phyloP scores from a whole-genome alignment of 164 flowering plant genomes.

The Malania oleifera region DNA sequence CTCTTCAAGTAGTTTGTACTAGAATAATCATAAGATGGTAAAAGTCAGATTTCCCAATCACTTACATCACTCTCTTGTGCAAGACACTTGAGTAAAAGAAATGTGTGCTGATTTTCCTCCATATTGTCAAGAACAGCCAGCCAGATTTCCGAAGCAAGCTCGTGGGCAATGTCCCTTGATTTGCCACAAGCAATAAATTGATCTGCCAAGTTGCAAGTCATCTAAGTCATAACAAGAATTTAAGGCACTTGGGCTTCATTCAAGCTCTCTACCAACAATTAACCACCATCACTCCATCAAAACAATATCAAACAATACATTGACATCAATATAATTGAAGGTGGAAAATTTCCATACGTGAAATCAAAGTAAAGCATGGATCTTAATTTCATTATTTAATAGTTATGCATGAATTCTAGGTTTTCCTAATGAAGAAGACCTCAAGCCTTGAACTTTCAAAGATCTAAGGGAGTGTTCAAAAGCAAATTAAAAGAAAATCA shows the following conservation, averaged over 20 bases:
- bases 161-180: constrained; percentile 61
- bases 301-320: too few relatives aligned
- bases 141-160: constrained; percentile 77
- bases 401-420: too few relatives aligned
- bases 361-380: too few relatives aligned
- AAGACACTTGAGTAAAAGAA: constrained; percentile 55
- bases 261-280: too few relatives aligned
- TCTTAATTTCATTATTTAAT: too few relatives aligned
- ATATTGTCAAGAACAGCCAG: constrained; percentile 72
- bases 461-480: too few relatives aligned
- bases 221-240: background rate
- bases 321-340: too few relatives aligned
- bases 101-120: constrained; percentile 72
- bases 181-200: constrained; percentile 81
- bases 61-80: constrained; percentile 80
- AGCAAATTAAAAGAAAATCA: too few relatives aligned
- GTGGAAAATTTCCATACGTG: too few relatives aligned
- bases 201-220: constrained; percentile 37
- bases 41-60: background rate
- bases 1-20: background rate
- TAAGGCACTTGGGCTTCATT: background rate
- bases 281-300: too few relatives aligned
- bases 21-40: background rate
- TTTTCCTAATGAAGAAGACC: too few relatives aligned
- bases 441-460: too few relatives aligned